Evolutionary conservation across 345 rosid species (phyloP).

Genomic region (Syzygium oleosum): DNA sequence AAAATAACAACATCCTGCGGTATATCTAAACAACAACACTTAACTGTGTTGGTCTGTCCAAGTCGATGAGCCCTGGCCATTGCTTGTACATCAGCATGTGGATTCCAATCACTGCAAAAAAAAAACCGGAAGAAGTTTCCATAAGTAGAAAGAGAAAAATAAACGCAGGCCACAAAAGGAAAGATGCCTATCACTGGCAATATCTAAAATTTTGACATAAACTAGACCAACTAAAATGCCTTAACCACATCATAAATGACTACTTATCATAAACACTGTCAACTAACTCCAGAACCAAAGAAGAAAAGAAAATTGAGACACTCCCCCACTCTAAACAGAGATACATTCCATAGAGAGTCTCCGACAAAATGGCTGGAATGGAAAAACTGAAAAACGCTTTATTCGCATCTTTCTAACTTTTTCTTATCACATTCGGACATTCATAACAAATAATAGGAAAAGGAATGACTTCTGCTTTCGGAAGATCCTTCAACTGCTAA

Average conservation of each 20-base stretch:
- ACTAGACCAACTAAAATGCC: background rate
- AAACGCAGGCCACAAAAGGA: background rate
- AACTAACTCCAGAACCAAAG: background rate
- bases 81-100: conserved; percentile 99
- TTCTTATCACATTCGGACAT: background rate
- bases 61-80: conserved; percentile 99
- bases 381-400: background rate
- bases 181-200: background rate
- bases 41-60: conserved; percentile 96
- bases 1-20: background rate
- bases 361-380: background rate
- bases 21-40: background rate
- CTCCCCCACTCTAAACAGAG: background rate
- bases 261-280: background rate
- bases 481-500: background rate
- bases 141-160: background rate
- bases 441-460: background rate
- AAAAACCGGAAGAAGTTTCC: background rate
- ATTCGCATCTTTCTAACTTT: background rate
- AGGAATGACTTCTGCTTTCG: background rate
- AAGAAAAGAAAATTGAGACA: background rate
- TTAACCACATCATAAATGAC: background rate
- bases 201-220: background rate
- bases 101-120: conserved; percentile 90
- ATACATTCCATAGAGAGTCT: background rate